Evolutionary conservation across 2,329 filamentous ascomycete species (phyloP), one percentile per base, ranked within the genome.

Genomic region (Ceratocystis huliohia): DNA sequence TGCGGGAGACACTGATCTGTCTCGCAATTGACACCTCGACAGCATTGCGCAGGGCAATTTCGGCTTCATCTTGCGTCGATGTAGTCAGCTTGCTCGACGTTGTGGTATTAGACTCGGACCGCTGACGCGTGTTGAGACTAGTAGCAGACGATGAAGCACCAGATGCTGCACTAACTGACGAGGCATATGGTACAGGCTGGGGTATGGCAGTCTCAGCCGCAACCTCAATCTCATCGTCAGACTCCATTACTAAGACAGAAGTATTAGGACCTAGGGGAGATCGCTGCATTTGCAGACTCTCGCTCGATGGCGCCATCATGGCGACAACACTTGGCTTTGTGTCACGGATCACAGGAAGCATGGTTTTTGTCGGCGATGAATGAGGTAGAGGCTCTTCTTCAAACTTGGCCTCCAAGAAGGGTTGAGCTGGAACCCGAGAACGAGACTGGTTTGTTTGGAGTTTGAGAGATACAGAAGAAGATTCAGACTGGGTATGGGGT

Each of bases 1-100:
- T 79, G 13, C 81, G 76, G 13, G 84, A 86, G 30, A 88, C 77
- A 69, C 82, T 86, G 70, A 88, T 87, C 72, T 88, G 85, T 1
- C 86, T 78, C 0, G 85, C 85, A 70, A 88, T 88, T 1, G 84
- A 87, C 59, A 86, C 78, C 73, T 87, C 82, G 3, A 86, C 84
- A 1, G 84, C 82, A 56, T 79, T 79, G 69, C 80, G 79, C 15
- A 82, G 73, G 5, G 76, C 77, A 25, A 73, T 73, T 69, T 79
- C 76, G 0, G 74, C 64, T 37, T 79, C 76, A 44, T 80, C 78
- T 10, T 73, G 68, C 20, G 62, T 63, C 10, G 76, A 75, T 2
- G 72, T 70, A 67, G 72, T 73, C 25, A 74, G 75, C 41, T 73
- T 61, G 67, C 76, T 71, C 8, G 74, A 72, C 5, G 74, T 70